These are phyloP conservation scores for Botrytis tulipae DNA, from an alignment of 2,329 filamentous ascomycete genomes.

Conservation along the genomic window DNA sequence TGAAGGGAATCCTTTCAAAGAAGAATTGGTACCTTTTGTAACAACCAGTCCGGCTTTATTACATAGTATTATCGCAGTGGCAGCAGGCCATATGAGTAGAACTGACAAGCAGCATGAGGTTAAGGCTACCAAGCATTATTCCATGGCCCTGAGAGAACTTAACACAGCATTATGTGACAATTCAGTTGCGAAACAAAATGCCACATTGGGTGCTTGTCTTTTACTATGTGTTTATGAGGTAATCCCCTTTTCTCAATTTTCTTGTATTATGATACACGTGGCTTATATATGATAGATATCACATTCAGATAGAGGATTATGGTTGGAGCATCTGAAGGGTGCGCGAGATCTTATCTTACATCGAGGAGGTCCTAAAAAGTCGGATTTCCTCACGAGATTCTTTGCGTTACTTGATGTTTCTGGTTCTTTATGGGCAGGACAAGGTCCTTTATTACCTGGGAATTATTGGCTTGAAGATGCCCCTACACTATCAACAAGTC, in stretches of 20 bases:
- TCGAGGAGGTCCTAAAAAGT: constrained; percentile 34
- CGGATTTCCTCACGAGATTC: constrained; percentile 35
- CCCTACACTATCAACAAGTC: not conserved
- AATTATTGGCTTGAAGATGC: constrained; percentile 37
- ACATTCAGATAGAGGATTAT: constrained; percentile 33
- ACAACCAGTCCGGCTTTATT: constrained; percentile 34
- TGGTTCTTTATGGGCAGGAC: constrained; percentile 33
- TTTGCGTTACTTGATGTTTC: constrained; percentile 38
- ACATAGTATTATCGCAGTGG: constrained; percentile 37
- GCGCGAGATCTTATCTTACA: constrained; percentile 36
- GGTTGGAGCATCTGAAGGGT: constrained; percentile 37
- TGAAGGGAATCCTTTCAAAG: constrained; percentile 37
- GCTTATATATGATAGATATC: constrained; percentile 31
- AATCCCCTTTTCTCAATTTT: not conserved
- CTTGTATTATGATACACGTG: not conserved
- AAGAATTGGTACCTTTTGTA: constrained; percentile 33
- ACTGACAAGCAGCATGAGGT: constrained; percentile 33
- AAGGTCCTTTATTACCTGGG: constrained; percentile 34
- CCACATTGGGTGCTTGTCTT: constrained; percentile 36
- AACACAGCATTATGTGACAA: constrained; percentile 32
- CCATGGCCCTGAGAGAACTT: constrained; percentile 33
- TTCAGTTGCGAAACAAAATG: constrained; percentile 30
- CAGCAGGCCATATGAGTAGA: constrained; percentile 35
- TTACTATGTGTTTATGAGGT: constrained; percentile 38
- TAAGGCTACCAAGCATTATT: constrained; percentile 34